phyloP scores from a whole-genome alignment of 2,329 filamentous ascomycete genomes.

The Phyllosticta capitalensis region DNA sequence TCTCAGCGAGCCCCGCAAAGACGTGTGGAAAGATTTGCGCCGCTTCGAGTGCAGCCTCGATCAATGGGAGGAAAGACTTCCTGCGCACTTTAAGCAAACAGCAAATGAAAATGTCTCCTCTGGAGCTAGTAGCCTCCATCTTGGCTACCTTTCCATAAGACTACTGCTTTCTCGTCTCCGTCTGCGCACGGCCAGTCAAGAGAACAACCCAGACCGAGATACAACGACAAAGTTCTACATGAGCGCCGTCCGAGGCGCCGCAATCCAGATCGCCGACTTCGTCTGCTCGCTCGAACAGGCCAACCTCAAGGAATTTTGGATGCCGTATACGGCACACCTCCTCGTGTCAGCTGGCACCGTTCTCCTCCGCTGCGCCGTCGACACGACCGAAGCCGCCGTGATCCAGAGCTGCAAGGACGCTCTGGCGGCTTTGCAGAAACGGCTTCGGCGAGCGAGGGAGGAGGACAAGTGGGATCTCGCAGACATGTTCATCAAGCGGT shows the following conservation, averaged over 20 bases:
- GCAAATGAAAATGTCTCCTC: constrained; percentile 3
- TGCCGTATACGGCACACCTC: constrained; percentile 41
- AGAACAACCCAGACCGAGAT: constrained; percentile 17
- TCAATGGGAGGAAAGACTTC: constrained; percentile 24
- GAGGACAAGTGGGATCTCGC: constrained; percentile 8
- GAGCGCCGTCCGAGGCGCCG: constrained; percentile 38
- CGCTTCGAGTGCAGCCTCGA: constrained; percentile 25
- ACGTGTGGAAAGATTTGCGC: constrained; percentile 22
- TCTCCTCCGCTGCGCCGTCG: constrained; percentile 42
- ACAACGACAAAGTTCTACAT: constrained; percentile 18
- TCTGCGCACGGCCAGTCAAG: constrained; percentile 14
- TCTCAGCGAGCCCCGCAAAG: constrained; percentile 21
- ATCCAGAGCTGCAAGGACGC: background rate
- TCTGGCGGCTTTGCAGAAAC: background rate
- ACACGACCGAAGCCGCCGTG: constrained; percentile 34
- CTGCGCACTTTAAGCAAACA: constrained; percentile 21
- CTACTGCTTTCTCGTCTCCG: constrained; percentile 31
- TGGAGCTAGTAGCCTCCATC: constrained; percentile 29
- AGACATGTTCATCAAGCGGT: constrained; percentile 8
- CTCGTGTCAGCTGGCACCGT: constrained; percentile 46
- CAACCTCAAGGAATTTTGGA: constrained; percentile 45
- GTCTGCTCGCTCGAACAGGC: constrained; percentile 36
- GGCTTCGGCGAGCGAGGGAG: background rate
- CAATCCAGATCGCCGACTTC: constrained; percentile 42
- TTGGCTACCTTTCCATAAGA: constrained; percentile 31